Conservation (phyloP, 345 rosid genomes). For the Lumnitzera racemosa region DNA sequence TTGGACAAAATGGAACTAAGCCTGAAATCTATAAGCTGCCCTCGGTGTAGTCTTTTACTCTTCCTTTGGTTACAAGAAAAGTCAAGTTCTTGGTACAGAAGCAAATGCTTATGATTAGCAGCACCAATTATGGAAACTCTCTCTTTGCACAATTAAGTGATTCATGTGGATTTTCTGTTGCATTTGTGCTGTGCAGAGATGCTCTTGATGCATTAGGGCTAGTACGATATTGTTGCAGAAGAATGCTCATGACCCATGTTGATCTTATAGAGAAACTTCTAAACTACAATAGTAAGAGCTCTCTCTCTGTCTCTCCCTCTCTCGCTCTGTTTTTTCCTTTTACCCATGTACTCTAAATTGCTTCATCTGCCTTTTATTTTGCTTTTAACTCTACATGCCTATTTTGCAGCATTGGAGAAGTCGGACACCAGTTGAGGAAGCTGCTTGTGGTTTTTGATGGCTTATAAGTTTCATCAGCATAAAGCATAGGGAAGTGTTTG, state of each 20-base stretch:
- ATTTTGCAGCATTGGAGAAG: slow-evolving; percentile 67
- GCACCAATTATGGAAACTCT: background rate
- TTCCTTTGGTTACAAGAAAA: no score
- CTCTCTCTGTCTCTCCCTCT: slow-evolving; percentile 5
- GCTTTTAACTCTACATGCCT: background rate
- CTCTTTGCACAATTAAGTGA: no score
- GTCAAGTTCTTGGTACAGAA: no score
- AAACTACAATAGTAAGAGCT: slow-evolving; percentile 74
- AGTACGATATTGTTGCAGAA: slow-evolving; percentile 89
- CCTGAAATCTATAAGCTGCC: no score
- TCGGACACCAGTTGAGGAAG: slow-evolving; percentile 39
- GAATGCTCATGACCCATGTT: slow-evolving; percentile 99
- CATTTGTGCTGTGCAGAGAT: slow-evolving; percentile 46
- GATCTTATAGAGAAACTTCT: slow-evolving; percentile 99
- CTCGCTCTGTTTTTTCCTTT: background rate
- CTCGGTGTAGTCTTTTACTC: no score
- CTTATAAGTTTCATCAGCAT: slow-evolving; percentile 14
- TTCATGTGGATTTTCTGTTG: background rate
- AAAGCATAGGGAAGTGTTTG: no score
- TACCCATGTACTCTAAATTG: background rate
- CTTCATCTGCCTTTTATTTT: slow-evolving; percentile 2
- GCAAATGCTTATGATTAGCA: background rate
- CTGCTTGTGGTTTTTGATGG: background rate
- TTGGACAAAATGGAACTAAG: no score
- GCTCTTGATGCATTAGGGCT: slow-evolving; percentile 90